A percentile compares a stretch with the other conserved stretches of the same genome.
Evolutionary conservation across 176 grass and related monocot species (phyloP).

Genomic region (Avena eriantha): DNA sequence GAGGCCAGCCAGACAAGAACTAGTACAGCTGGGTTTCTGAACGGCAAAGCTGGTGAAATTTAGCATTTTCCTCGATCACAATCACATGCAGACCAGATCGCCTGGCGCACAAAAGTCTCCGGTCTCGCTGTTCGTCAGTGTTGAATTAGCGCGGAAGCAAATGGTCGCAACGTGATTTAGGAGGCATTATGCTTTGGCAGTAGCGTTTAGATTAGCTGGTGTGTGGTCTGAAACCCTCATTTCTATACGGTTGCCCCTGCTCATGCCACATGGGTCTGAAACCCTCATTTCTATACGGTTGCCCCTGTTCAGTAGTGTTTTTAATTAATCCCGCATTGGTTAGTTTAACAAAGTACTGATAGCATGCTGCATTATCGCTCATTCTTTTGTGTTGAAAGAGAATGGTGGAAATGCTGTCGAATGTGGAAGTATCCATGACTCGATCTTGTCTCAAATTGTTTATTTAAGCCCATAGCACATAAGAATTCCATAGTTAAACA

Average conservation of each 20-base stretch:
- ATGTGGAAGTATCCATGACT: not conserved
- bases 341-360: not conserved
- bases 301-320: not conserved
- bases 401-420: not conserved
- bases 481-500: not conserved
- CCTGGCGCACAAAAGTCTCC: constrained; percentile 13
- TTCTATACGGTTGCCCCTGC: constrained; percentile 19
- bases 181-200: constrained; percentile 7
- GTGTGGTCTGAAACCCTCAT: constrained; percentile 4
- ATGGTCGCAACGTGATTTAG: constrained; percentile 17
- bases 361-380: constrained; percentile 21
- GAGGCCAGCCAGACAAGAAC: not conserved
- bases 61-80: constrained; percentile 12
- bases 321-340: not conserved
- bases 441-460: not conserved
- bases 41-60: constrained; percentile 24
- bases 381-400: not conserved
- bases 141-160: not conserved
- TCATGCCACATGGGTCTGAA: constrained; percentile 41
- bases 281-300: constrained; percentile 15
- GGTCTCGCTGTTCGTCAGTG: not conserved
- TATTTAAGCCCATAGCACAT: not conserved
- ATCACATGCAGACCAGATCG: constrained; percentile 41
- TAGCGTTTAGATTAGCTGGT: not conserved
- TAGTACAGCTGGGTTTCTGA: constrained; percentile 17